These are phyloP conservation scores for Cucurbita argyrosperma DNA, from an alignment of 306 rosid species.

Conservation along the genomic window DNA sequence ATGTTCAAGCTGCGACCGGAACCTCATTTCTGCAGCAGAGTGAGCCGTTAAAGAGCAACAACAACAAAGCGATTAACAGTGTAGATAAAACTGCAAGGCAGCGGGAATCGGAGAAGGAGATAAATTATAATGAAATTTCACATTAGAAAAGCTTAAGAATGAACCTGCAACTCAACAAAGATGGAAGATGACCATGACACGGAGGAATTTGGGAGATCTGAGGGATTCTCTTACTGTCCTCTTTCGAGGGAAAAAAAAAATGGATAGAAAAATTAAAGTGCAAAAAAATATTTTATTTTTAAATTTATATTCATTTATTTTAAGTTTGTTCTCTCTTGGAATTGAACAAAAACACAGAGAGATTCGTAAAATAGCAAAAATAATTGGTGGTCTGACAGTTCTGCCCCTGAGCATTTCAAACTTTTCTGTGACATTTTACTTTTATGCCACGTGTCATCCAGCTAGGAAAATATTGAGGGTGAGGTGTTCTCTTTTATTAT, in stretches of 20 bases:
- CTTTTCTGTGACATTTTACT: neutral
- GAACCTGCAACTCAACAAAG: neutral
- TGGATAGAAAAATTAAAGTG: neutral
- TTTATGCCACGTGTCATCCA: neutral
- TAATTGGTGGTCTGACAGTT: neutral
- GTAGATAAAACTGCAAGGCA: neutral
- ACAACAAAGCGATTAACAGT: neutral
- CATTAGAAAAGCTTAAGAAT: neutral
- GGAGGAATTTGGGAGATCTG: neutral
- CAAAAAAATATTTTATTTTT: neutral
- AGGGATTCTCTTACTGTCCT: neutral
- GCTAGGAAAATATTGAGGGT: neutral
- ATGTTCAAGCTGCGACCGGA: neutral
- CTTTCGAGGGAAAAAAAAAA: neutral
- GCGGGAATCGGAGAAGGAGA: neutral
- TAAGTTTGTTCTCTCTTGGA: neutral
- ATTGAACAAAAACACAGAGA: neutral
- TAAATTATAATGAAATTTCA: neutral
- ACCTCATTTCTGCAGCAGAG: slow-evolving; percentile 1
- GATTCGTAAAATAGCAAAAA: neutral
- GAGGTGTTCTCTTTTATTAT: too few relatives aligned
- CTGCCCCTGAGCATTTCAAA: neutral
- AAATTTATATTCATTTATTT: neutral
- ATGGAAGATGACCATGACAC: neutral
- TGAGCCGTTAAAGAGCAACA: neutral